Evolutionary conservation across 805 yeast species (phyloP), one percentile per base, ranked within the genome.

Genomic region (Candida parachauliodes): DNA sequence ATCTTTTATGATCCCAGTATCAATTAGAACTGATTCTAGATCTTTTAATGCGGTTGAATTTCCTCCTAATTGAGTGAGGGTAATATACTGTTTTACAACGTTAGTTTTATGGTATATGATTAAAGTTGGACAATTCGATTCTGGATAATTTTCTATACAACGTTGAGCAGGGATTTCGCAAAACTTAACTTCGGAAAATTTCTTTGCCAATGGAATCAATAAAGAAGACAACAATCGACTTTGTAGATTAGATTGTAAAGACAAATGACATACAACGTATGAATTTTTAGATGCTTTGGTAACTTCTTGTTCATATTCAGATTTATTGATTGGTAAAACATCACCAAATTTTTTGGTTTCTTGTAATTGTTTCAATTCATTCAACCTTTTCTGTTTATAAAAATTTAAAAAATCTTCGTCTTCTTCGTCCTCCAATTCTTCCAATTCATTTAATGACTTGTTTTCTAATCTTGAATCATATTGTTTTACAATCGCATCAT

Each of bases 61-160:
- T 2, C 98, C 98, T 8, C 95, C 96, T 32, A 93, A 55, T 49
- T 82, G 79, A 4, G 83, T 73, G 52, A 91, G 68, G 0, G 98
- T 91, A 8, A 93, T 76, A 50, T 68, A 76, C 55, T 93, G 97
- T 55, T 81, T 83, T 17, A 81, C 65, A 7, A 94, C 89, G 45
- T 86, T 79, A 20, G 82, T 83, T 39, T 87, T 77, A 52, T 77
- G 76, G 59, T 93, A 93, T 1, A 93, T 76, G 35, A 93, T 70
- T 6, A 93, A 65, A 0, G 98, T 93, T 2, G 99, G 99, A 50
- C 95, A 84, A 65, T 87, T 89, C 22, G 74, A 57, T 18, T 86
- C 91, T 2, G 98, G 97, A 58, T 89, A 93, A 54, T 82, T 81
- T 52, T 91, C 98, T 46, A 89, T 83, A 36, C 97, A 95, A 59